These are phyloP conservation scores for Pseudogymnoascus sp. DNA, from an alignment of 2,329 filamentous ascomycete genomes.

Conservation along the genomic window DNA sequence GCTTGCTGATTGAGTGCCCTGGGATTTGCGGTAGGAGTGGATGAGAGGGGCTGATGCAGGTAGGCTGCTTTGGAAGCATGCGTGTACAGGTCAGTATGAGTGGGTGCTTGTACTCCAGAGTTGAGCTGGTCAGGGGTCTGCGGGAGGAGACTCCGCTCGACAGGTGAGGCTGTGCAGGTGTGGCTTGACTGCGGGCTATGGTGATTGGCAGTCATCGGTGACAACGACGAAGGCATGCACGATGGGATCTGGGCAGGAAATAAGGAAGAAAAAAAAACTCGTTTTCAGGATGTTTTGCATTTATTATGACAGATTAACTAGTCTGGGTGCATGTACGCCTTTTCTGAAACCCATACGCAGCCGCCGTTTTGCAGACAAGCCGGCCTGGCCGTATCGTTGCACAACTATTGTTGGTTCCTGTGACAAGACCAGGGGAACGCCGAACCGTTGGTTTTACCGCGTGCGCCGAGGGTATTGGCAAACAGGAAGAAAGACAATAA, in stretches of 20 bases:
- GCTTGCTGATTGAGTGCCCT: constrained; percentile 5
- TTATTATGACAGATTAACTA: neutral
- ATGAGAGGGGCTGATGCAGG: neutral
- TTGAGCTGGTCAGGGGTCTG: constrained; percentile 3
- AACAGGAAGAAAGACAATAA: neutral
- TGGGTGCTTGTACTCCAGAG: neutral
- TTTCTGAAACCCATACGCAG: neutral
- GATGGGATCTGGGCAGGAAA: neutral
- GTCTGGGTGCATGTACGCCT: neutral
- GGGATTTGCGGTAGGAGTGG: neutral
- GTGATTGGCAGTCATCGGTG: neutral
- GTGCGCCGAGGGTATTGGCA: neutral
- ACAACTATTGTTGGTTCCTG: neutral
- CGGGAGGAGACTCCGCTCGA: neutral
- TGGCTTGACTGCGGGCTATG: neutral
- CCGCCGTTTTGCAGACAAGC: neutral
- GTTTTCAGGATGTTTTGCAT: neutral
- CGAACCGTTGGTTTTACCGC: neutral
- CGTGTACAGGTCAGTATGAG: neutral
- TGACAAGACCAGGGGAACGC: neutral
- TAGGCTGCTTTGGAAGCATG: neutral
- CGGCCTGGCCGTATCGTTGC: neutral
- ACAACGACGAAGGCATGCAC: neutral
- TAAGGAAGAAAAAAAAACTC: neutral
- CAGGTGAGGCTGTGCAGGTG: constrained; percentile 5